Evolutionary conservation across 2,329 filamentous ascomycete genomes (phyloP), one percentile per base, ranked within the genome.

Genomic region (Colletotrichum sp.): DNA sequence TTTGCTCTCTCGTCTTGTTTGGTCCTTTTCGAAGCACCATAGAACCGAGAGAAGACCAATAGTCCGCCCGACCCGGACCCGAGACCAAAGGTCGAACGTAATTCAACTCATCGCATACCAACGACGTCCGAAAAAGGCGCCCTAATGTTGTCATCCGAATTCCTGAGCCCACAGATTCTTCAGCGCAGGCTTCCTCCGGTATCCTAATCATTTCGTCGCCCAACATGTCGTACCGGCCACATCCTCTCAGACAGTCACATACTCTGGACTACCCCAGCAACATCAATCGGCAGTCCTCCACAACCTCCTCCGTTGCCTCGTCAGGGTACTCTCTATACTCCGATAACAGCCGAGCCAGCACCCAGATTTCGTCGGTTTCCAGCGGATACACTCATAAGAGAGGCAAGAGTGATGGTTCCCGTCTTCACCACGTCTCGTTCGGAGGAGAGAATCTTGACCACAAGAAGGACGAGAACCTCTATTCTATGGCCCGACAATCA

Each of bases 401-500:
- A 82, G 94, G 94, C 76, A 90, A 93, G 83, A 96, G 94, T 85
- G 94, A 97, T 87, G 90, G 90, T 73, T 89, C 89, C 75, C 88
- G 88, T 58, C 89, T 92, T 81, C 21, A 78, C 79, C 48, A 81
- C 76, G 76, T 76, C 13, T 78, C 81, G 32, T 83, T 87, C 82
- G 83, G 87, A 68, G 68, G 68, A 66, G 76, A 75, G 61, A 76
- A 70, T 52, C 56, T 70, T 24, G 62, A 76, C 48, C 79, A 85
- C 69, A 84, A 86, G 79, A 85, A 83, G 73, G 83, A 84, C 76
- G 91, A 92, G 38, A 76, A 91, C 79, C 88, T 93, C 77, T 96
- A 95, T 81, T 92, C 91, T 78, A 93, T 90, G 78, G 90, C 94
- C 76, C 93, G 95, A 69, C 94, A 94, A 81, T 96, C 95, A 26